Evolutionary conservation across 140 eudicot species (phyloP).

Genomic region (Stevia rebaudiana): DNA sequence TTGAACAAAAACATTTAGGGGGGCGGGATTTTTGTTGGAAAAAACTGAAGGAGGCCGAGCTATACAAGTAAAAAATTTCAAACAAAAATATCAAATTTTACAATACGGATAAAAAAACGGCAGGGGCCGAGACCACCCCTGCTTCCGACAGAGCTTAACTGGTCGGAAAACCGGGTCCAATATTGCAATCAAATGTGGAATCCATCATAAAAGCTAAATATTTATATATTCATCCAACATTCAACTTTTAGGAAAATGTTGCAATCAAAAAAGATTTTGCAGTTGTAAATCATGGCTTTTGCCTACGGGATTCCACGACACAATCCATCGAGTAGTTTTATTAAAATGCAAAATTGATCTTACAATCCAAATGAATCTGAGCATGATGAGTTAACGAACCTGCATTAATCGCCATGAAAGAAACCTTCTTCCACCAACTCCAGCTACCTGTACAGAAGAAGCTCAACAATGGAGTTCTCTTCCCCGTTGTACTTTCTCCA

Average conservation of each 20-base stretch:
- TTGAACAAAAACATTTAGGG: no score
- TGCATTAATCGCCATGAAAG: neutral
- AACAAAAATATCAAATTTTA: no score
- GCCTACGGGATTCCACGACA: constrained; percentile 4
- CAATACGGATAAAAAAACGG: no score
- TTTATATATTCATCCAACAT: neutral
- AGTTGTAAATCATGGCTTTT: neutral
- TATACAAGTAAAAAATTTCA: no score
- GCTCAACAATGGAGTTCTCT: constrained; percentile 21
- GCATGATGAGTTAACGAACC: neutral
- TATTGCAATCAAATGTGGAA: neutral
- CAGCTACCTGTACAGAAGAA: constrained; percentile 38
- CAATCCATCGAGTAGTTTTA: neutral
- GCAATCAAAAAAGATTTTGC: neutral
- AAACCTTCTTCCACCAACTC: constrained; percentile 30
- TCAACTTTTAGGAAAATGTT: neutral
- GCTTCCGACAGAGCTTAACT: no score
- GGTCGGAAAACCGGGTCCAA: no score
- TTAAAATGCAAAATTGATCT: neutral
- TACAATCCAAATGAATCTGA: neutral
- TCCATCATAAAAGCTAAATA: neutral
- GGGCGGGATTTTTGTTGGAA: no score
- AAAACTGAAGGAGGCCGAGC: no score
- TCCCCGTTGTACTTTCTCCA: constrained; percentile 52
- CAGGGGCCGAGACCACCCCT: no score